Conservation (phyloP, 2,329 filamentous ascomycete species). For the Monilinia polystroma region DNA sequence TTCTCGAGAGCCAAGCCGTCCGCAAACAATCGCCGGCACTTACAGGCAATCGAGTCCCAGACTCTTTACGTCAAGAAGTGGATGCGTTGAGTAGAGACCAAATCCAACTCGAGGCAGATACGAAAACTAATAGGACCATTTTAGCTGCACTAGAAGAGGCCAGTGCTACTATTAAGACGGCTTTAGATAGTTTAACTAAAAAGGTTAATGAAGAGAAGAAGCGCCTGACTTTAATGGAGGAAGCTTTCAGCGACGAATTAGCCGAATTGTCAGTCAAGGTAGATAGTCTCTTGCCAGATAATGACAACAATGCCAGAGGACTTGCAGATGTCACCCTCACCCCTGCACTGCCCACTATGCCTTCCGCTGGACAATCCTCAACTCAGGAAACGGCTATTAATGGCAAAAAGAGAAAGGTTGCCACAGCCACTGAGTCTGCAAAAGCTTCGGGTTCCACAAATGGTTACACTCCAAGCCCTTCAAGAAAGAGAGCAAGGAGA, state of each 20-base stretch:
- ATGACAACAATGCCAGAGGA: neutral
- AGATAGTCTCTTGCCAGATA: neutral
- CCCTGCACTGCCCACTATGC: no score
- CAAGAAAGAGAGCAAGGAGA: conserved; percentile 2
- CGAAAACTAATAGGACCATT: neutral
- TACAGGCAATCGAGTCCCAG: neutral
- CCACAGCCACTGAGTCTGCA: neutral
- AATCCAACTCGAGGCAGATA: neutral
- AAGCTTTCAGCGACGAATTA: neutral
- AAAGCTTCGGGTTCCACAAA: neutral
- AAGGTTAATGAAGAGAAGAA: neutral
- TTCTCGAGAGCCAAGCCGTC: neutral
- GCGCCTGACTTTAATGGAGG: neutral
- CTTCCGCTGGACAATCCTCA: neutral
- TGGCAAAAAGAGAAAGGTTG: neutral
- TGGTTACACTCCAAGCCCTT: neutral
- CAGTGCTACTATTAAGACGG: neutral
- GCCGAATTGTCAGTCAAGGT: neutral
- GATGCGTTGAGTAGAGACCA: conserved; percentile 7
- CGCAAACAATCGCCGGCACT: neutral
- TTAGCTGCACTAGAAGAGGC: neutral
- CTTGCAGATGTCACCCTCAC: neutral
- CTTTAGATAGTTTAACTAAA: neutral
- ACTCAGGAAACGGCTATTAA: neutral
- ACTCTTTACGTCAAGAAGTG: conserved; percentile 18